Conservation (phyloP, 257 asterid species). For the Scutellaria galericulata region DNA sequence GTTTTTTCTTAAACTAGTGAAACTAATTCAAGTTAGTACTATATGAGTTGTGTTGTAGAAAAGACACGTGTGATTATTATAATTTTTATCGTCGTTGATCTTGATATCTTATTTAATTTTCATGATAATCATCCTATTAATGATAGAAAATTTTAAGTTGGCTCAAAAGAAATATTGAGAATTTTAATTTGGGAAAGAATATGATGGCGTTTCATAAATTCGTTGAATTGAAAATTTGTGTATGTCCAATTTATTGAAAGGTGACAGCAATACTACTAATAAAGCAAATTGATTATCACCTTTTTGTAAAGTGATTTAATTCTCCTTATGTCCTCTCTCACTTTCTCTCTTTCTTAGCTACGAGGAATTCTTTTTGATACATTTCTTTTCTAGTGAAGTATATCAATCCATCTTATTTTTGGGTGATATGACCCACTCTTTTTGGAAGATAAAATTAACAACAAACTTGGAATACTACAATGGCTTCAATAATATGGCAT, state of each 20-base stretch:
- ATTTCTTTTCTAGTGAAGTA: constrained; percentile 36
- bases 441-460: constrained; percentile 27
- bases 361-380: constrained; percentile 42
- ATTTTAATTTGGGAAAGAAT: not conserved
- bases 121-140: no score
- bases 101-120: no score
- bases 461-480: constrained; percentile 11
- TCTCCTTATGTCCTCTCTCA: constrained; percentile 34
- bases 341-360: constrained; percentile 37
- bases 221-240: no score
- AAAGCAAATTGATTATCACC: constrained; percentile 48
- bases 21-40: no score
- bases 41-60: no score
- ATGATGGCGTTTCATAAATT: not conserved
- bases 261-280: constrained; percentile 27
- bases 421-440: constrained; percentile 5
- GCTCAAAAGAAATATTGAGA: no score
- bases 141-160: no score
- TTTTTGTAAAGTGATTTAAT: constrained; percentile 54
- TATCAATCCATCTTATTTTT: constrained; percentile 1
- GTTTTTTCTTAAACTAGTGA: no score
- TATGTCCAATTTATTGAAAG: not conserved
- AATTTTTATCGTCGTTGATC: no score
- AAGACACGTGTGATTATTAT: no score
- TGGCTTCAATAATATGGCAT: not conserved